Percentiles rank a stretch among this genome's conserved stretches.
Evolutionary conservation across 2,329 filamentous ascomycete species (phyloP).

Genomic region (Colletotrichum phormii): DNA sequence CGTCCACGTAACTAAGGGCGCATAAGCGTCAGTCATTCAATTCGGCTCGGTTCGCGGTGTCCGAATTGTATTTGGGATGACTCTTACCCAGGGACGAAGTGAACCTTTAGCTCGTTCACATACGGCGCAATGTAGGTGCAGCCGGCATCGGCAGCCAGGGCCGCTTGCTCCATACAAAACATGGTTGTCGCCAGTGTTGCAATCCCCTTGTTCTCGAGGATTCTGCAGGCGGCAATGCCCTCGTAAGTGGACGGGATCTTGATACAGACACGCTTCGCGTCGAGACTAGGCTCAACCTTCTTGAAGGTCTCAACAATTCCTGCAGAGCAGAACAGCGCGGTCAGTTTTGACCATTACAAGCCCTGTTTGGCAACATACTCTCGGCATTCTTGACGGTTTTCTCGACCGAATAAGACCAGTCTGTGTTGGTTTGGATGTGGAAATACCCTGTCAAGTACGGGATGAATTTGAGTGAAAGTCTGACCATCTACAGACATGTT

Average conservation of each 20-base stretch:
- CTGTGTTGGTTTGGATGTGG: constrained; percentile 71
- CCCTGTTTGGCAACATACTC: constrained; percentile 49
- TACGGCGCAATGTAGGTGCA: constrained; percentile 75
- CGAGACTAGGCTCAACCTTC: constrained; percentile 55
- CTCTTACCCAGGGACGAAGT: constrained; percentile 63
- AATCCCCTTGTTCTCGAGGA: constrained; percentile 65
- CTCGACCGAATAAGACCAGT: constrained; percentile 60
- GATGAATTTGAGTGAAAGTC: constrained; percentile 62
- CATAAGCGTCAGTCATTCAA: background rate
- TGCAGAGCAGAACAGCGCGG: constrained; percentile 40
- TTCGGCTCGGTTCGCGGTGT: background rate
- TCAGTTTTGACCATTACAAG: background rate
- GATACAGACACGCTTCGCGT: constrained; percentile 66
- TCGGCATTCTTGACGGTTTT: constrained; percentile 63
- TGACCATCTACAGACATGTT: constrained; percentile 60
- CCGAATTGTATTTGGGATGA: background rate
- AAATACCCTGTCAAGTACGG: constrained; percentile 62
- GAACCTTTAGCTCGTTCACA: constrained; percentile 73
- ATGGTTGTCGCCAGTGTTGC: constrained; percentile 71
- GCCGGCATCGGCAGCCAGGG: constrained; percentile 65
- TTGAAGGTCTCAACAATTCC: constrained; percentile 63
- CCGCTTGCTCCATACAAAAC: constrained; percentile 71
- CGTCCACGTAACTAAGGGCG: constrained; percentile 57
- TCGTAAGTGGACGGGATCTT: constrained; percentile 75
- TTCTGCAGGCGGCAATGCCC: constrained; percentile 68